Evolutionary conservation across 192 early-diverging fungal species (phyloP).

Genomic region (Linderina pennispora): DNA sequence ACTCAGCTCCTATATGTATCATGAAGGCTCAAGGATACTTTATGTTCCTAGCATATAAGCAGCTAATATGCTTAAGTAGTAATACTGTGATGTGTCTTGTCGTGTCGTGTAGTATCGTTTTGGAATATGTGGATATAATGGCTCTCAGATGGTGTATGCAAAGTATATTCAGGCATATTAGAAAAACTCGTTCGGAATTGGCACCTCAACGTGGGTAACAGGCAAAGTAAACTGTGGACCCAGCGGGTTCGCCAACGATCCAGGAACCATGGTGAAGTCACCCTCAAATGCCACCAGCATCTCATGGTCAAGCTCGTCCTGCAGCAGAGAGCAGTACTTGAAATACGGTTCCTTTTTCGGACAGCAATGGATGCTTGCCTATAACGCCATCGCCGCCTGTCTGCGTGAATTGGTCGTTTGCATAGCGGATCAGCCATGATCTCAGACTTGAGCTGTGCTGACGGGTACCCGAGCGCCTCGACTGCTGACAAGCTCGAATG

Average conservation of each 20-base stretch:
- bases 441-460: conserved; percentile 29
- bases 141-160: no score
- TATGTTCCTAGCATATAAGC: no score
- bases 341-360: conserved; percentile 18
- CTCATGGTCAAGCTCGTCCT: conserved; percentile 20
- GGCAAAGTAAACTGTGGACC: conserved; percentile 19
- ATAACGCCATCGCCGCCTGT: conserved; percentile 20
- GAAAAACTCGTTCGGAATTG: conserved; percentile 22
- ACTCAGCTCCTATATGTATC: no score
- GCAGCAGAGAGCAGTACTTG: conserved; percentile 28
- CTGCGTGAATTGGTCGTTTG: conserved; percentile 10
- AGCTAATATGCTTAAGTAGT: no score
- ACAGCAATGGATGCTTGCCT: conserved; percentile 25
- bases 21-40: no score
- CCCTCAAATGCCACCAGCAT: conserved; percentile 29
- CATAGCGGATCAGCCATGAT: conserved; percentile 24
- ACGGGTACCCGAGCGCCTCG: conserved; percentile 8
- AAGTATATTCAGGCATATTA: no score
- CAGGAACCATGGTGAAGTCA: conserved; percentile 33
- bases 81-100: no score
- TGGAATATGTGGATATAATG: no score
- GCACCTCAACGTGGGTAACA: conserved; percentile 27
- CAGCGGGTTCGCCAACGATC: conserved; percentile 21
- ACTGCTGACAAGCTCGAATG: conserved; percentile 25
- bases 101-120: no score